Evolutionary conservation across 2,329 filamentous ascomycete genomes (phyloP).

Genomic region (Beauveria australis): DNA sequence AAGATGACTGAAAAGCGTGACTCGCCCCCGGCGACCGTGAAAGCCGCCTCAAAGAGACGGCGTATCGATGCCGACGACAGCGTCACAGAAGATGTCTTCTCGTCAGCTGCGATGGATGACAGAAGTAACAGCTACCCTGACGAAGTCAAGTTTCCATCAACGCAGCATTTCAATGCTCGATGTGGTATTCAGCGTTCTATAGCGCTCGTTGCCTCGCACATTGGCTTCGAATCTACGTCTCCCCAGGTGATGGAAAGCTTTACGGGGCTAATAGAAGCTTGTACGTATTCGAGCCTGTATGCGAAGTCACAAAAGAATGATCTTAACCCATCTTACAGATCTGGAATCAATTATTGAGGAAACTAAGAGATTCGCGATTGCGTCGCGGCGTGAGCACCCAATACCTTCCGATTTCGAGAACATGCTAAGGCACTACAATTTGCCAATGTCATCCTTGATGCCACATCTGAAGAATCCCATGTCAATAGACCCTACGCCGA

Average conservation of each 20-base stretch:
- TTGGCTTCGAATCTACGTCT: constrained; percentile 49
- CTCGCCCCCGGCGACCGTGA: not conserved
- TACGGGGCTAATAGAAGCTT: constrained; percentile 46
- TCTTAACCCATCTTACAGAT: constrained; percentile 30
- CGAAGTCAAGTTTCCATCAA: constrained; percentile 17
- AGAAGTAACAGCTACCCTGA: constrained; percentile 14
- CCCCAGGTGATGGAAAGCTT: constrained; percentile 53
- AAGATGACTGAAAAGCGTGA: constrained; percentile 3
- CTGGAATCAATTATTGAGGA: constrained; percentile 40
- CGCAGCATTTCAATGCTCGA: constrained; percentile 26
- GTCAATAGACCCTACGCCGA: constrained; percentile 21
- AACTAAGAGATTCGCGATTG: constrained; percentile 37
- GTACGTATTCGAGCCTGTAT: constrained; percentile 29
- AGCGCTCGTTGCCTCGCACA: constrained; percentile 44
- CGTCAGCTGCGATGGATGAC: not conserved
- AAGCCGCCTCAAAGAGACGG: not conserved
- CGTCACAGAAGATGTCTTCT: constrained; percentile 1
- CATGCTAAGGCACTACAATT: constrained; percentile 42
- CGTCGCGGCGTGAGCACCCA: constrained; percentile 43
- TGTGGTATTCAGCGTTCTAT: constrained; percentile 45
- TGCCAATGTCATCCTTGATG: constrained; percentile 42
- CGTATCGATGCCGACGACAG: constrained; percentile 1
- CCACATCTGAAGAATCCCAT: constrained; percentile 50
- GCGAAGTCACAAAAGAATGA: too few relatives aligned
- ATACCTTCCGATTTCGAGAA: constrained; percentile 50